phyloP scores from a whole-genome alignment of 1,284 basidiomycete species.

The Lentinula novae-zelandiae region DNA sequence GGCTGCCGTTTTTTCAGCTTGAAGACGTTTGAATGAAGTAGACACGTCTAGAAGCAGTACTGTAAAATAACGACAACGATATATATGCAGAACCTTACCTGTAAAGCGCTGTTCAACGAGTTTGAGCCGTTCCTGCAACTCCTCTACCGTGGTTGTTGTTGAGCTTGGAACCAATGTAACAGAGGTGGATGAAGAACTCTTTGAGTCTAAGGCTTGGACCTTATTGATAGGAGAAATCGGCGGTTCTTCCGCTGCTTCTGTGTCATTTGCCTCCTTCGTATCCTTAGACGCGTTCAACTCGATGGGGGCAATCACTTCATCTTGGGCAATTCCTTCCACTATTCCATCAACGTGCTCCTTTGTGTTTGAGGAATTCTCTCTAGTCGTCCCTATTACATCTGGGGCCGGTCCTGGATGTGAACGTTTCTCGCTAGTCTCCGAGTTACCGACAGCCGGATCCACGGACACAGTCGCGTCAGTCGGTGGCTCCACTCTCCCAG shows the following conservation, averaged over 20 bases:
- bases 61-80: slow-evolving; percentile 1
- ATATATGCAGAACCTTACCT: slow-evolving; percentile 38
- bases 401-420: background rate
- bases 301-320: too few relatives aligned
- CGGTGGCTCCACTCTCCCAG: background rate
- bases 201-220: background rate
- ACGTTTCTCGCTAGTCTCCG: background rate
- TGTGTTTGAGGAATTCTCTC: background rate
- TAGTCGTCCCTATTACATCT: background rate
- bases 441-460: background rate
- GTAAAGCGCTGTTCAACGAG: slow-evolving; percentile 70
- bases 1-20: slow-evolving; percentile 67
- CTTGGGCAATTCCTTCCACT: background rate
- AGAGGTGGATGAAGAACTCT: background rate
- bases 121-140: slow-evolving; percentile 58
- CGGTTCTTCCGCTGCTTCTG: background rate
- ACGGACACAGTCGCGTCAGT: background rate
- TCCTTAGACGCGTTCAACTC: background rate
- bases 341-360: background rate
- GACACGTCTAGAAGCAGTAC: slow-evolving; percentile 56
- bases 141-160: slow-evolving; percentile 36
- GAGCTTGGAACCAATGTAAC: background rate
- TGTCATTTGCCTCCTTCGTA: background rate
- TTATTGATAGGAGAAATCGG: background rate
- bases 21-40: slow-evolving; percentile 69